Evolutionary conservation across 129 eudicot genomes (phyloP).

Genomic region (Artemisia annua): DNA sequence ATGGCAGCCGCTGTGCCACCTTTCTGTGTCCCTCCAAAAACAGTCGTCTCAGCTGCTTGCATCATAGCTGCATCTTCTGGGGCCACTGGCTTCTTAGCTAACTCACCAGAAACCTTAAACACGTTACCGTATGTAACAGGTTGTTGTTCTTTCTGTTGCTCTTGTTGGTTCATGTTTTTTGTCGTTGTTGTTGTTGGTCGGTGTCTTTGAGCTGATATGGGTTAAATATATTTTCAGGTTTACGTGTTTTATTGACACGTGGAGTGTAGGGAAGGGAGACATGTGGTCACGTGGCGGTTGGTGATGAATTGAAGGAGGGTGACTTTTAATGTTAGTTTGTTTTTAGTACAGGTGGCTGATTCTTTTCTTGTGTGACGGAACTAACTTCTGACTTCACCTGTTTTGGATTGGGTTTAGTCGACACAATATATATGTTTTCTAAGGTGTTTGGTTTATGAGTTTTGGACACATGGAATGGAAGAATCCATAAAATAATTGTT

Average conservation of each 20-base stretch:
- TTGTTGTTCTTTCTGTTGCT: slow-evolving; percentile 28
- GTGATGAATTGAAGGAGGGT: neutral
- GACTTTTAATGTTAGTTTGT: neutral
- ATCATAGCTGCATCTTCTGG: slow-evolving; percentile 80
- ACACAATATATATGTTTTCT: no score
- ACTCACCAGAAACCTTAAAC: slow-evolving; percentile 56
- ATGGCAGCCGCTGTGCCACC: slow-evolving; percentile 78
- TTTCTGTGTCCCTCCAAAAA: slow-evolving; percentile 57
- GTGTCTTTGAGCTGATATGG: neutral
- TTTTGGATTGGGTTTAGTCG: no score
- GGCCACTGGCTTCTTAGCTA: slow-evolving; percentile 53
- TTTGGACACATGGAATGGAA: no score
- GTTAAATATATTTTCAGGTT: neutral
- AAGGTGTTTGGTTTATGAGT: no score
- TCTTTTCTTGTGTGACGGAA: neutral
- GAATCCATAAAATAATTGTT: no score
- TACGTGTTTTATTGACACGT: neutral
- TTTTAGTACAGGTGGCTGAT: slow-evolving; percentile 8
- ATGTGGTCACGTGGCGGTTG: neutral
- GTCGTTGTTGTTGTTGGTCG: no score
- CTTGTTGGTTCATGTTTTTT: neutral
- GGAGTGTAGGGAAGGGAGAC: neutral
- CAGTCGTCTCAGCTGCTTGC: slow-evolving; percentile 69
- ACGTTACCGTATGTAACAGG: slow-evolving; percentile 72
- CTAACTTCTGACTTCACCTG: no score